Evolutionary conservation across 2,329 filamentous ascomycete species (phyloP).

Genomic region (Nothopassalora personata): DNA sequence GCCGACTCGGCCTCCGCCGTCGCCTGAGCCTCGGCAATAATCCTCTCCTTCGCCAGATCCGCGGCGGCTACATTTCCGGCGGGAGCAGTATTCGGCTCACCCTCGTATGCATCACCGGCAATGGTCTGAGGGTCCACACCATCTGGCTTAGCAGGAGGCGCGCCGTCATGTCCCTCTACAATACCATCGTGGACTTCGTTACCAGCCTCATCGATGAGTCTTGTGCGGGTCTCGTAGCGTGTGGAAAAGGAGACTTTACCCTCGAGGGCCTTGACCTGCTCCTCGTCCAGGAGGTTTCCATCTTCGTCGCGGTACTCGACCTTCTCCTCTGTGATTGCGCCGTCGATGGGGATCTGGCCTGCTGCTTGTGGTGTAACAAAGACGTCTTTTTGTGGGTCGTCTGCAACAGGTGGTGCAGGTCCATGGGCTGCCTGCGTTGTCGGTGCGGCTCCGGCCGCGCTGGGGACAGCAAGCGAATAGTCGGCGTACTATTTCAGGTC

Average conservation of each 20-base stretch:
- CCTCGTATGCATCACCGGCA: conserved; percentile 40
- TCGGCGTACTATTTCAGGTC: conserved; percentile 28
- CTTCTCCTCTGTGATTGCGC: conserved; percentile 61
- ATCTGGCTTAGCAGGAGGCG: conserved; percentile 16
- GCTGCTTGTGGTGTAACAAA: conserved; percentile 31
- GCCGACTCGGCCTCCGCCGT: conserved; percentile 24
- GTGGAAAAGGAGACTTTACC: conserved; percentile 96
- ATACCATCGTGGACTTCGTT: conserved; percentile 61
- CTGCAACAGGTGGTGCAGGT: conserved; percentile 33
- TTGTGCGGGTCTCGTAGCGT: conserved; percentile 88
- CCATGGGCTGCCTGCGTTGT: conserved; percentile 27
- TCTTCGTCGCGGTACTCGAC: conserved; percentile 93
- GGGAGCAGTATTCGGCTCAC: conserved; percentile 36
- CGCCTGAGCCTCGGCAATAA: conserved; percentile 31
- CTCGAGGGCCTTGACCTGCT: conserved; percentile 75
- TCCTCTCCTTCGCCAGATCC: conserved; percentile 43
- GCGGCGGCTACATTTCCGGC: conserved; percentile 37
- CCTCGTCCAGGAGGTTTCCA: conserved; percentile 78
- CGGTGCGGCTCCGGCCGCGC: conserved; percentile 20
- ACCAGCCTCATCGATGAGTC: conserved; percentile 71
- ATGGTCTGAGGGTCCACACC: conserved; percentile 53
- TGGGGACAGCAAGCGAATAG: conserved; percentile 27
- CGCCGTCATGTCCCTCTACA: conserved; percentile 45
- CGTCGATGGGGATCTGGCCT: conserved; percentile 22
- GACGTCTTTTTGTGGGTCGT: conserved; percentile 34